Evolutionary conservation across 1,284 basidiomycete genomes (phyloP), one percentile per base, ranked within the genome.

Genomic region (Pseudozyma tsukubaensis): DNA sequence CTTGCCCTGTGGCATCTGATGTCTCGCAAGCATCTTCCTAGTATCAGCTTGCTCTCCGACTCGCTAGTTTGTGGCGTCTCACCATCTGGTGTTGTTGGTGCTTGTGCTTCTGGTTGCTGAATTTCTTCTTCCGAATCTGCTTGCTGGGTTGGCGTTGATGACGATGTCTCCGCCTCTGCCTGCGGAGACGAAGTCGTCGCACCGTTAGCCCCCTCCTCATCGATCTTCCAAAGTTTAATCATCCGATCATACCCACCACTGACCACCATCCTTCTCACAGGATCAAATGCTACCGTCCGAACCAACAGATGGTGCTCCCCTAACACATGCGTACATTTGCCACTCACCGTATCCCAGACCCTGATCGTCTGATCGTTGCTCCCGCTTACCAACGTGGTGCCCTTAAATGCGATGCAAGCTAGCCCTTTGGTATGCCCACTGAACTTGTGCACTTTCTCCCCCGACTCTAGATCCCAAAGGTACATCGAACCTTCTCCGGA

Each of bases 331-430:
- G 59, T 63, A 44, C 79, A 80, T 14, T 45, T 40, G 0, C 77
- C 79, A 10, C 36, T 63, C 4, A 13, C 4, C 11, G 76, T 70
- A 67, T 78, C 68, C 79, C 79, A 81, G 19, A 78, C 63, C 12
- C 79, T 48, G 34, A 81, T 79, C 34, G 74, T 76, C 68, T 70
- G 59, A 37, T 81, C 79, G 45, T 78, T 80, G 21, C 59, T 61
- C 13, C 78, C 79, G 45, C 62, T 73, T 40, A 79, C 67, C 50
- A 81, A 52, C 43, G 55, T 72, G 12, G 47, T 57, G 6, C 71
- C 71, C 24, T 55, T 52, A 34, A 72, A 72, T 14, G 54, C 59
- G 21, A 78, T 59, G 37, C 79, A 81, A 35, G 79, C 79, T n/a
- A 81, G 43, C 0, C 79, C 79, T 29, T 72, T 67, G 2, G 72